Base-by-base conservation (phyloP, 1,139 yeast species). In the Entelexis sorbosivorans region DNA sequence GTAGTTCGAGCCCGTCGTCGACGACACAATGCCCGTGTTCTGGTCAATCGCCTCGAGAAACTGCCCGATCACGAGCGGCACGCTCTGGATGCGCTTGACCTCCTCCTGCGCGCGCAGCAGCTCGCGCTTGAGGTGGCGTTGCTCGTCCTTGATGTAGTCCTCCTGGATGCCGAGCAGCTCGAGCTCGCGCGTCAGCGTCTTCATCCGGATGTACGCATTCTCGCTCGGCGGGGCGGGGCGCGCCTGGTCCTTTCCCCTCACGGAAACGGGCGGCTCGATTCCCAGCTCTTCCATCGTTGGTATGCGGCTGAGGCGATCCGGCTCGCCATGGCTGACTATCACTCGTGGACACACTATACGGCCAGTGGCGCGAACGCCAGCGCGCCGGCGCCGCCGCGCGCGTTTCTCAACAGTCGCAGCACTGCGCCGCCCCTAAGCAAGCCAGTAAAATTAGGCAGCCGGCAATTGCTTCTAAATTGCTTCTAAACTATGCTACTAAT, bases 11-110 rank as follows among this genome's bases (percentile, higher is more conserved):
- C 98, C 98, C 1, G 98, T 93, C 38, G 98, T 91, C 19, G 96
- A 86, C 17, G 96, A 86, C 14, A 93, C 97, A 63, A 93, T 93
- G 58, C 96, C 98, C 9, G 96, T 86, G 61, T 84, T 82, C 66
- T 89, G 94, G 69, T 93, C 99, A 61, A 93, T 89, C 53, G 98
- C 96, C 67, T 93, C 99, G 61, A 93, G 74, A 63, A 93, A 93
- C 70, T 93, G 98, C 22, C 99, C 99, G 69, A 93, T 93, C 32
- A 93, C 98, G 58, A 93, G 74, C 17, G 99, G 99, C 48, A 93
- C 99, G 3, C 96, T 85, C 65, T 91, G 95, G 66, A 93, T 93
- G 62, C 96, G 79, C 68, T 91, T 91, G 47, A 91, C 98, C 69
- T 93, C 99, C 68, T 93, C 98, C 67, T 93, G 98, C 1, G 98